phyloP scores from a whole-genome alignment of 2,329 filamentous ascomycete genomes.

The Neoarthrinium moseri region DNA sequence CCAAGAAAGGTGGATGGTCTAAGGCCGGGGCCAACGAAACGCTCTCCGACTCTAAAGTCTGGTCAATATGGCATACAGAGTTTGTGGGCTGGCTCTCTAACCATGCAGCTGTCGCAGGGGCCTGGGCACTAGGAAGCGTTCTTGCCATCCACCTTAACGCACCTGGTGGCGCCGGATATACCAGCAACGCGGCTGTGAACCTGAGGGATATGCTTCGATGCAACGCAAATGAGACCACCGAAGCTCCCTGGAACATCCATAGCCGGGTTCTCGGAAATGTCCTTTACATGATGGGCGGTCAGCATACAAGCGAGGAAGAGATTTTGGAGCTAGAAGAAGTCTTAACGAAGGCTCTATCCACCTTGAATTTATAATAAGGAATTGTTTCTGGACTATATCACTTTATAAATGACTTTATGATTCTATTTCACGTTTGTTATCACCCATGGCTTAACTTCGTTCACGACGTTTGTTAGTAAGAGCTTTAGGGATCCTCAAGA shows the following conservation, averaged over 20 bases:
- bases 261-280: slow-evolving; percentile 57
- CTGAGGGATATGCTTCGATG: slow-evolving; percentile 37
- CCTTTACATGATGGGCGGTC: slow-evolving; percentile 57
- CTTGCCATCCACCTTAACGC: slow-evolving; percentile 60
- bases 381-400: too few species aligned
- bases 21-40: slow-evolving; percentile 4
- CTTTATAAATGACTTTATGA: too few species aligned
- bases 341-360: too few species aligned
- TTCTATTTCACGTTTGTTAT: too few species aligned
- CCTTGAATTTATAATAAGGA: too few species aligned
- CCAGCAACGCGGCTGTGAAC: slow-evolving; percentile 42
- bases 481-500: too few species aligned
- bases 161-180: slow-evolving; percentile 42
- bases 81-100: slow-evolving; percentile 61
- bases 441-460: too few species aligned
- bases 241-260: slow-evolving; percentile 47
- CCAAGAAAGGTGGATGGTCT: slow-evolving; percentile 44
- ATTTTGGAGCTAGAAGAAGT: slow-evolving; percentile 20
- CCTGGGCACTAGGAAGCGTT: slow-evolving; percentile 74
- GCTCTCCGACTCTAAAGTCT: slow-evolving; percentile 30
- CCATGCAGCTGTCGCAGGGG: slow-evolving; percentile 55
- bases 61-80: slow-evolving; percentile 69
- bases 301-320: slow-evolving; percentile 33
- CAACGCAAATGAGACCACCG: slow-evolving; percentile 4
- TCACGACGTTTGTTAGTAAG: too few species aligned